Base-by-base conservation (phyloP, 371 early-diverging fungal species). In the Astathelohania contejeani region DNA sequence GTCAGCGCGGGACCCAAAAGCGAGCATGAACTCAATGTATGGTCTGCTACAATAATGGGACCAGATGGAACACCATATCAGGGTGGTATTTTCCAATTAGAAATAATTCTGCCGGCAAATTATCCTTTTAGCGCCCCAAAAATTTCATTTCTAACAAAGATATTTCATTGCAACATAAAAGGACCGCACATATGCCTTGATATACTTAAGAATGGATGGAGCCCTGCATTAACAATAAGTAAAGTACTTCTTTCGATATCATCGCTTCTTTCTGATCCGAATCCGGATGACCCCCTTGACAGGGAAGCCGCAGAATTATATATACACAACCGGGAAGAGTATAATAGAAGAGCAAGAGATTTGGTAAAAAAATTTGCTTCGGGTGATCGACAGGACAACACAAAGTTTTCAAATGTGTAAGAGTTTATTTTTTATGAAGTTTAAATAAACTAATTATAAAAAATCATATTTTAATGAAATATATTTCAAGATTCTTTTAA, bases 101-200 rank as follows among this genome's bases (percentile, higher is more conserved):
- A 81, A 3, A 87, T 98, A 65, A 78, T 78, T 0, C 79, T 98
- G 53, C 84, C 83, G 58, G 78, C 80, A 60, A 86, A 83, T 72
- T 98, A 95, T 71, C 99, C 99, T 18, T 93, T 91, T 71, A 87
- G 88, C 53, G 85, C 97, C 58, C 99, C 99, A 58, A 90, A 90
- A 71, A 87, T 96, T 24, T 79, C 78, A 46, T 93, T 94, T 72
- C 76, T 45, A 25, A 59, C 46, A 7, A 49, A 10, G 49, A 66
- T 65, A 51, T 78, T 53, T 72, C 99, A 96, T 74, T 94, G 94
- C 32, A 98, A 98, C 73, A 94, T 98, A 60, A 89, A 92, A 67
- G 77, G 87, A 10, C 86, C 88, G 40, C 85, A 90, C 58, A 86
- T 98, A 35, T 98, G 99, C 66, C 73, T 98, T 43, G 96, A 96